phyloP scores from a whole-genome alignment of 805 yeast species.

The Kodamaea laetipori region DNA sequence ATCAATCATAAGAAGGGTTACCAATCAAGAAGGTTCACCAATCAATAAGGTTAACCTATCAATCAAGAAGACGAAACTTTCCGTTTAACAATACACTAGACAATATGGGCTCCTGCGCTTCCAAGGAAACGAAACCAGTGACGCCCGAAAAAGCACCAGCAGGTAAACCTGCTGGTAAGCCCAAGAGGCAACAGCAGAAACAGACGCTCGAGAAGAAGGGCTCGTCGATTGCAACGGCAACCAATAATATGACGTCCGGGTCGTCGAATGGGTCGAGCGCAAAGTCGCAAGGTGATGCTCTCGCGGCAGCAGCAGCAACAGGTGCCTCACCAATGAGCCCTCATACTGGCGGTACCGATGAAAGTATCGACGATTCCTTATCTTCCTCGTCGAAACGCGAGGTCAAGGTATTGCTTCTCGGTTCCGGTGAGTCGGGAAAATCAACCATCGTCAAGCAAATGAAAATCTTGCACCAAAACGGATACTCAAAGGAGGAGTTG shows the following conservation, averaged over 20 bases:
- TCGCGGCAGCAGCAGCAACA: conserved; percentile 2
- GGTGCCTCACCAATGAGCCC: conserved; percentile 1
- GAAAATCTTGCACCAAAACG: conserved; percentile 74
- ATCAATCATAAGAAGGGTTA: not conserved
- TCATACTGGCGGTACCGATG: conserved; percentile 2
- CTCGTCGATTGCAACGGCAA: conserved; percentile 8
- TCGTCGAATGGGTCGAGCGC: conserved; percentile 15
- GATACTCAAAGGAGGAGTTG: conserved; percentile 70
- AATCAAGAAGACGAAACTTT: too few relatives aligned
- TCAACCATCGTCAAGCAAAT: conserved; percentile 81
- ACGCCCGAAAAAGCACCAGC: conserved; percentile 2
- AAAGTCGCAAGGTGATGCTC: conserved; percentile 3
- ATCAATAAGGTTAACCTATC: not conserved
- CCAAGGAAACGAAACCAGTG: conserved; percentile 14
- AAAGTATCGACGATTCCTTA: conserved; percentile 4
- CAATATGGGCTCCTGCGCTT: conserved; percentile 20
- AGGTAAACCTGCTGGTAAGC: conserved; percentile 11
- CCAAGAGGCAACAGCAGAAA: conserved; percentile 21
- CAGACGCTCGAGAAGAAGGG: conserved; percentile 14
- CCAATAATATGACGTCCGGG: conserved; percentile 14
- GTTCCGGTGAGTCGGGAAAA: conserved; percentile 89
- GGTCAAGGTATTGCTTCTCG: conserved; percentile 73
- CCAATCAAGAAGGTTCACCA: not conserved
- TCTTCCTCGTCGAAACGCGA: conserved; percentile 29
- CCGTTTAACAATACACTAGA: too few relatives aligned